Evolutionary conservation across 257 asterid genomes (phyloP).

Genomic region (Solanum pimpinellifolium): DNA sequence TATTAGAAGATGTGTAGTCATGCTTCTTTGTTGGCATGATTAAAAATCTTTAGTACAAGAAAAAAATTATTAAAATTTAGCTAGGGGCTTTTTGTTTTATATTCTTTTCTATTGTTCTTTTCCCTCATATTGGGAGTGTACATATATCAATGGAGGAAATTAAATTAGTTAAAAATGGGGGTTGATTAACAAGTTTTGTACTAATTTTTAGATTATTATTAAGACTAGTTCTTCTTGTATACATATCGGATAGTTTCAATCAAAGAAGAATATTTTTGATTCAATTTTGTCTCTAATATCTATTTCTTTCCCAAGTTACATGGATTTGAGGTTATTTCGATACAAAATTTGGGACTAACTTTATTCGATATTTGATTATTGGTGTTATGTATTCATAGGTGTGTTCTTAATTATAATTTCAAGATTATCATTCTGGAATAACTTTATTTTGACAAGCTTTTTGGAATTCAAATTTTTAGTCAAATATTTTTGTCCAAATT

Average conservation of each 20-base stretch:
- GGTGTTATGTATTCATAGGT: too few species aligned
- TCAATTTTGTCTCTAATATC: background rate
- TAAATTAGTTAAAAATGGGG: conserved; percentile 1
- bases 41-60: background rate
- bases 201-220: background rate
- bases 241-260: background rate
- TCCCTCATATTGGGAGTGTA: conserved; percentile 6
- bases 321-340: background rate
- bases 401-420: background rate
- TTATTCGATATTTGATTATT: background rate
- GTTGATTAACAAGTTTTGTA: conserved; percentile 22
- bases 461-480: background rate
- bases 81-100: background rate
- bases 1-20: conserved; percentile 69
- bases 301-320: background rate
- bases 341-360: background rate
- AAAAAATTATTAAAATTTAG: too few species aligned
- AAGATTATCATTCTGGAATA: background rate
- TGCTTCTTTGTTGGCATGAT: conserved; percentile 82
- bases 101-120: background rate
- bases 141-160: conserved; percentile 7
- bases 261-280: conserved; percentile 1
- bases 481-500: background rate
- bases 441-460: background rate
- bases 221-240: conserved; percentile 6